phyloP scores from a whole-genome alignment of 176 grass and related monocot genomes.

The Melocanna baccifera region DNA sequence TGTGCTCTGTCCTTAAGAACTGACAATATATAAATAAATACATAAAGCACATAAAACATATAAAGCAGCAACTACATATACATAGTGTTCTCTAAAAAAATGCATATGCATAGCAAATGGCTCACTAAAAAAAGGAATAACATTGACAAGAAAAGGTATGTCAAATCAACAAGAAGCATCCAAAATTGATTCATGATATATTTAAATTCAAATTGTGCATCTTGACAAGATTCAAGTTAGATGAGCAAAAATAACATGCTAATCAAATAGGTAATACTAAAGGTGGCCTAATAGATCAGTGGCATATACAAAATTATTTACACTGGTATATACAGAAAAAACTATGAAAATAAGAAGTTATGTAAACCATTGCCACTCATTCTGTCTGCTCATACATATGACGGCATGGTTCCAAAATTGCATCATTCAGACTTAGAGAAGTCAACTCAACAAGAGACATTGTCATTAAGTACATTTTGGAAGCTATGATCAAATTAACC shows the following conservation, averaged over 20 bases:
- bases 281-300: background rate
- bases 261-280: slow-evolving; percentile 8
- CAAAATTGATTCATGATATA: background rate
- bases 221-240: background rate
- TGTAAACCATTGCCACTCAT: background rate
- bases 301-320: background rate
- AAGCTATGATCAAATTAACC: slow-evolving; percentile 18
- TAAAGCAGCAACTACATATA: background rate
- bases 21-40: background rate
- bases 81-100: background rate
- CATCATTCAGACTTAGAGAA: background rate
- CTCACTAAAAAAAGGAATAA: background rate
- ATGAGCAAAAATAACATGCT: background rate
- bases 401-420: background rate
- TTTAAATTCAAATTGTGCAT: background rate
- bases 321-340: background rate
- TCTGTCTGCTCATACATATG: background rate
- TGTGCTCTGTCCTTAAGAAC: background rate
- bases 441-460: background rate
- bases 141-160: background rate
- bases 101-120: background rate
- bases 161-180: background rate
- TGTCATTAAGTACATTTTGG: background rate
- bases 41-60: background rate
- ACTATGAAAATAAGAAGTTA: background rate